Evolutionary conservation across 1,284 basidiomycete species (phyloP).

Genomic region (Rhodotorula sp.): DNA sequence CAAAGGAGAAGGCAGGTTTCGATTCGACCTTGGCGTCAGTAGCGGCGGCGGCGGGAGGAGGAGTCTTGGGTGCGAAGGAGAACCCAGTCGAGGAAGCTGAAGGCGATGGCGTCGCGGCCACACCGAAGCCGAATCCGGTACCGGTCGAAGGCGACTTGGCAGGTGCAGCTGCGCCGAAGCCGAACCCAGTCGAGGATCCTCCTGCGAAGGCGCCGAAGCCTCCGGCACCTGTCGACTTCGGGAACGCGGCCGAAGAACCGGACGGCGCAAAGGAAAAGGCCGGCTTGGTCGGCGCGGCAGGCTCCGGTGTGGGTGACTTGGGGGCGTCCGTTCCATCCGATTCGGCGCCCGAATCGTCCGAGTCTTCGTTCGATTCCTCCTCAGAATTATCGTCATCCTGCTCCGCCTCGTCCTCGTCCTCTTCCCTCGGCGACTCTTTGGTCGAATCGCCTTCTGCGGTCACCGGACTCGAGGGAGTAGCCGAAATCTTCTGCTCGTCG

Average conservation of each 20-base stretch:
- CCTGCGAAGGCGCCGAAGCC: constrained; percentile 25
- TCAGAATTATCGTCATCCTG: not conserved
- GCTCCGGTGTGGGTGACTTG: too few species aligned
- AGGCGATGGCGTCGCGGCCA: not conserved
- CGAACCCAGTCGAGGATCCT: constrained; percentile 5
- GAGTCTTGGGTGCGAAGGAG: constrained; percentile 7
- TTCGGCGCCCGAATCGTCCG: not conserved
- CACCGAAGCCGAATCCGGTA: constrained; percentile 4
- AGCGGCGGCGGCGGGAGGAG: not conserved
- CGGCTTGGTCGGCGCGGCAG: constrained; percentile 8
- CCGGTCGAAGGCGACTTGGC: not conserved
- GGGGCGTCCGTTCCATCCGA: not conserved
- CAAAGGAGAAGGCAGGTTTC: not conserved
- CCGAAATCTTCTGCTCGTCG: not conserved
- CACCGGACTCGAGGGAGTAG: too few species aligned
- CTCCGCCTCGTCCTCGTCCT: not conserved
- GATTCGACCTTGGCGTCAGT: too few species aligned
- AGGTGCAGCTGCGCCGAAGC: constrained; percentile 3
- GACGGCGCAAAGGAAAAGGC: constrained; percentile 21
- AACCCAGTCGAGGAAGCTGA: not conserved
- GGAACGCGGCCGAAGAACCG: constrained; percentile 5
- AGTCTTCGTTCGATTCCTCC: not conserved
- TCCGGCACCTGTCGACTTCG: constrained; percentile 16
- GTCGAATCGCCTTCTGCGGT: not conserved
- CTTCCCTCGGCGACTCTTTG: not conserved